Evolutionary conservation across 2,329 filamentous ascomycete genomes (phyloP), one percentile per base, ranked within the genome.

Genomic region (Graphilbum sp.): DNA sequence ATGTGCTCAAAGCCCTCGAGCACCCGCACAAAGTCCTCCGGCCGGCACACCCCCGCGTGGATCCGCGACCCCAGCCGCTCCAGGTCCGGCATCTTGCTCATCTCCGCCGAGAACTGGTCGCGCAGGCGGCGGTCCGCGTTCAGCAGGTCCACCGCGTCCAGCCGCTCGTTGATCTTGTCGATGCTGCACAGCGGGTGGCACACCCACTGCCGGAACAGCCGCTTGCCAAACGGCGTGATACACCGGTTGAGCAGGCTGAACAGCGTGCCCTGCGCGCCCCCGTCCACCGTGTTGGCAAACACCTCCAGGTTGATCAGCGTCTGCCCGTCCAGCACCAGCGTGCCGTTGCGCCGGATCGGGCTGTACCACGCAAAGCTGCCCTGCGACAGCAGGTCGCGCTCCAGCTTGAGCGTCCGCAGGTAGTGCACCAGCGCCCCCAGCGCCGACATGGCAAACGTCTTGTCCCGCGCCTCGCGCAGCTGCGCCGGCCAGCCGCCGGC

Each of bases 1-100:
- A 98, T 96, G 57, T 95, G 88, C 61, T 96, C 90, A 49, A 95
- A 98, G 0, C 90, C 90, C 55, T 96, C 87, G 0, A 98, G 66
- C 0, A 96, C 88, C 35, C 78, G 81, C 34, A 96, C 75, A 54
- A 98, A 98, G 53, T 98, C 90, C 40, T 90, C 82, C 0, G 86
- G 73, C 51, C 77, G 84, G 61, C 87, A 95, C n/a, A 75, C 75
- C 1, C 84, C 83, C 1, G 90, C 90, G 51, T 98, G 90, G 11
- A 98, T 80, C 9, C 90, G 79, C 20, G 90, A 98, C 38, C 96
- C 92, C 34, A 96, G 69, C 30, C 90, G 72, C 57, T 98, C 90
- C 11, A 98, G 67, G 55, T 98, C 90, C 2, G 90, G 90, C 67
- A 98, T 79, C 57, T 86, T 92, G 43, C 77, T 79, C 50, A 98